Base-by-base conservation (phyloP, 139 green algal species). In the Chlamydomonas eustigma region DNA sequence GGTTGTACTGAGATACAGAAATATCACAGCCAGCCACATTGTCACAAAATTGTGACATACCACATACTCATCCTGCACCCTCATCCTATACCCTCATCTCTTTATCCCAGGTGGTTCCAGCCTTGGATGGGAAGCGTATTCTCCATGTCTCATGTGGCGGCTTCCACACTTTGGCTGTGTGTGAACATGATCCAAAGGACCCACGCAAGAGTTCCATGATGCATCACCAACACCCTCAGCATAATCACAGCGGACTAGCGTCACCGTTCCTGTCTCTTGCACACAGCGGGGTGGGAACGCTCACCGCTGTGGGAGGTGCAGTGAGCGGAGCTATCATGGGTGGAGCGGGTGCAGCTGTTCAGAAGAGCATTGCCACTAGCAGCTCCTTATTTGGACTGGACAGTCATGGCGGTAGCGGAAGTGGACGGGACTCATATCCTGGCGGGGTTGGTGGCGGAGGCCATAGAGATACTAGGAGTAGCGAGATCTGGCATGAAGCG, bases 121-220 rank as follows among this genome's bases (percentile, higher is more conserved):
- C 71, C 4, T 39, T 85, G 2, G 79, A 83, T 51, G 84, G 84
- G 32, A 74, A 78, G 51, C 81, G 79, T 37, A 78, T 84, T 24
- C 71, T 91, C 35, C 83, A 92, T 81, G 74, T 92, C 1, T 79
- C 89, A 0, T 87, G 80, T 31, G 90, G 91, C 2, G 88, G 87
- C 31, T 72, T 81, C 70, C 86, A 88, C 79, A 92, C 84, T 0
- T 51, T 92, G 31, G 88, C 88, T 3, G 87, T 95, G 24, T 88
- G 88, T 37, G 79, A 88, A 50, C 88, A 95, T 58, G 44, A 58
- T 58, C 44, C 44, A 95, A 94, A 93, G 90, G 44, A 58, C 44
- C 44, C 44, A 18, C 44, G 44, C 12, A 58, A 58, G 44, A 58
- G 44, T 28, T 58, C 12, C 44, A 58, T 58, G 44, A 58, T 58